Evolutionary conservation across 2,329 filamentous ascomycete genomes (phyloP).

Genomic region (Fusarium sp.): DNA sequence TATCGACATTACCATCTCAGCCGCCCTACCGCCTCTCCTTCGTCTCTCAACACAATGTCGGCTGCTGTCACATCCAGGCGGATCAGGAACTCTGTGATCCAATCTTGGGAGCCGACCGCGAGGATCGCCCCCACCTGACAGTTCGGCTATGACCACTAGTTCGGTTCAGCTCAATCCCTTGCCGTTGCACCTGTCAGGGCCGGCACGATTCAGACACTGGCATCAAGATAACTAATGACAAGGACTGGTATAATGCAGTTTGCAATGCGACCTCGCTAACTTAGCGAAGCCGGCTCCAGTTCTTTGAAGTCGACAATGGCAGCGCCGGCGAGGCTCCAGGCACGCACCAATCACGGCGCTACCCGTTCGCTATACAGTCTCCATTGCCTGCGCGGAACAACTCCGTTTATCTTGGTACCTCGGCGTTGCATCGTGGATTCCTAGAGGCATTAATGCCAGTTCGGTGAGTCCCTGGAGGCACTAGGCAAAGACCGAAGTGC

Average conservation of each 20-base stretch:
- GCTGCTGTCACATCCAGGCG: constrained; percentile 24
- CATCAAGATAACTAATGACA: constrained; percentile 3
- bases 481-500: neutral
- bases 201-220: constrained; percentile 9
- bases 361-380: neutral
- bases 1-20: constrained; percentile 7
- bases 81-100: constrained; percentile 11
- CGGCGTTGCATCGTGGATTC: neutral
- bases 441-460: neutral
- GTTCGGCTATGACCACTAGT: constrained; percentile 39
- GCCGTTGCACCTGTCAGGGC: constrained; percentile 12
- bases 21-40: constrained; percentile 13
- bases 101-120: constrained; percentile 21
- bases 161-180: constrained; percentile 28
- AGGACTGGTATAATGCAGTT: neutral
- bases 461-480: neutral
- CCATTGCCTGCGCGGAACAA: neutral
- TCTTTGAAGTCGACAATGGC: neutral
- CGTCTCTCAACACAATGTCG: constrained; percentile 9
- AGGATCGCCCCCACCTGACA: constrained; percentile 32
- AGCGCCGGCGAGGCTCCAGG: constrained; percentile 3
- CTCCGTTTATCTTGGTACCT: neutral
- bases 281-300: constrained; percentile 9
- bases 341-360: neutral
- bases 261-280: constrained; percentile 7